phyloP scores from a whole-genome alignment of 345 rosid genomes.

The Xanthoceras sorbifolium region DNA sequence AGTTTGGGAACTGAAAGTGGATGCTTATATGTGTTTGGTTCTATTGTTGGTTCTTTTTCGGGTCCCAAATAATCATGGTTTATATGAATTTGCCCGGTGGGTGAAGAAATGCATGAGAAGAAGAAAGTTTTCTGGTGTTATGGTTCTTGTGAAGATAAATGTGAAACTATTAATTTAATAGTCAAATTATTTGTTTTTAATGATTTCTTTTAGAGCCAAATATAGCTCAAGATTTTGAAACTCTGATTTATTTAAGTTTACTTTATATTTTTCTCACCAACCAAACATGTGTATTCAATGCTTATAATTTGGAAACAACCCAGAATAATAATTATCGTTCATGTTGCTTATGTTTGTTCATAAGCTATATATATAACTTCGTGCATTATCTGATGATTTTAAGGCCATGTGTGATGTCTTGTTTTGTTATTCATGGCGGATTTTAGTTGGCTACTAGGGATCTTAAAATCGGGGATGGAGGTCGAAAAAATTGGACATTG shows the following conservation, averaged over 20 bases:
- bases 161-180: background rate
- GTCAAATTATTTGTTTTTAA: background rate
- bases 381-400: background rate
- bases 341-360: background rate
- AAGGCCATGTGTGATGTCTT: background rate
- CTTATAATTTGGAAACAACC: background rate
- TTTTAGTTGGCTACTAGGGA: slow-evolving; percentile 44
- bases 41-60: background rate
- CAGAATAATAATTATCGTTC: background rate
- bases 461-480: slow-evolving; percentile 36
- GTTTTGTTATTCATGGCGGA: background rate
- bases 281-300: background rate
- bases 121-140: background rate
- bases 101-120: slow-evolving; percentile 8
- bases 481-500: slow-evolving; percentile 44
- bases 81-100: background rate
- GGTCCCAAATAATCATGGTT: too few species aligned
- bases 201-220: background rate
- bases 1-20: background rate
- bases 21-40: too few species aligned
- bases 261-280: background rate
- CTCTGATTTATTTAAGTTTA: background rate
- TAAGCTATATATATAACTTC: too few species aligned
- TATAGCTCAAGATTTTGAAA: too few species aligned
- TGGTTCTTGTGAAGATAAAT: background rate